These are phyloP conservation scores for Hondaea fermentalgiana DNA, from an alignment of 108 stramenopile genomes.

Conservation along the genomic window DNA sequence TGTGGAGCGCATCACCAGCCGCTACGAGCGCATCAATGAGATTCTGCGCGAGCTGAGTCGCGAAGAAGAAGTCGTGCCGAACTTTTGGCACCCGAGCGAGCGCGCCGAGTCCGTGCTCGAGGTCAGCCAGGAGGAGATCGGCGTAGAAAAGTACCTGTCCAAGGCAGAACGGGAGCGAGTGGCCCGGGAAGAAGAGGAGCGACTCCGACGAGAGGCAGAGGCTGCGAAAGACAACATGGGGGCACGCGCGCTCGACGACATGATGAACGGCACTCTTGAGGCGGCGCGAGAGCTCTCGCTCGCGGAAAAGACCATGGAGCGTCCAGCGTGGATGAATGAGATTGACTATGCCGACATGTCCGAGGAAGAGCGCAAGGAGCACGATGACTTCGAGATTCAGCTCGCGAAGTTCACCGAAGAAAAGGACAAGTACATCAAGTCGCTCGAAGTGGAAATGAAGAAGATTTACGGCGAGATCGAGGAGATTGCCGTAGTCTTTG, in stretches of 20 bases:
- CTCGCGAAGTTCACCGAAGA: constrained; percentile 40
- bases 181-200: constrained; percentile 31
- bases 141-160: constrained; percentile 35
- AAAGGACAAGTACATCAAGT: constrained; percentile 34
- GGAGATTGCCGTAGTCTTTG: constrained; percentile 37
- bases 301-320: constrained; percentile 24
- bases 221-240: constrained; percentile 23
- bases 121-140: constrained; percentile 36
- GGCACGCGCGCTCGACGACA: constrained; percentile 39
- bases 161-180: constrained; percentile 27
- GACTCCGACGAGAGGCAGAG: constrained; percentile 16
- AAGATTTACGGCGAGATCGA: constrained; percentile 43
- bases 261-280: constrained; percentile 63
- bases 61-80: constrained; percentile 25
- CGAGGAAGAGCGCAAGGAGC: constrained; percentile 44
- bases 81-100: constrained; percentile 13
- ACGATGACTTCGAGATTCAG: constrained; percentile 34
- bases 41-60: constrained; percentile 37
- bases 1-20: constrained; percentile 31
- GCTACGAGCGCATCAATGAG: constrained; percentile 45
- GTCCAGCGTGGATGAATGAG: constrained; percentile 45
- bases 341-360: constrained; percentile 34
- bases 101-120: constrained; percentile 29
- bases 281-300: constrained; percentile 8
- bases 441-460: constrained; percentile 54